Base-by-base conservation (phyloP, 305 asterid genomes). In the Fraxinus floribunda region DNA sequence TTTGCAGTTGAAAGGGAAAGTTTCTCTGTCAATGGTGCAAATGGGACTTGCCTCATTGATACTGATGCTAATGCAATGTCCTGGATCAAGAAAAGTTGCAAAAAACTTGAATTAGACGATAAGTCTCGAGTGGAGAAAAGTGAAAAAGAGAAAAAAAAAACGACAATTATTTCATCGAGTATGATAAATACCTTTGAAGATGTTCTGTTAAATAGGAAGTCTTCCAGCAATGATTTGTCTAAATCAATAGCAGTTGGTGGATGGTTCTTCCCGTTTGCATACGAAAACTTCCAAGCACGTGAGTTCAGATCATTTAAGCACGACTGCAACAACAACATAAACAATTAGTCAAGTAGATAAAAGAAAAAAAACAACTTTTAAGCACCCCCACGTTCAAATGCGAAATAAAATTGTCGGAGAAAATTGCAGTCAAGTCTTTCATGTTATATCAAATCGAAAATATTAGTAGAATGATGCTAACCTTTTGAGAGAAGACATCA, bases 171-270 rank as follows among this genome's bases (percentile, higher is more conserved):
- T n/a, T n/a, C 60, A 4, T 49, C 20, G 4, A 13, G n/a, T 46
- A 7, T 20, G 32, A 26, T 78, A 38, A 10, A 5, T 86, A 90
- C 93, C 92, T 91, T 91, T 10, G 91, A 82, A 72, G 92, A 89
- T 35, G 90, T 85, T 78, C 86, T 86, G 55, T 89, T 91, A 78
- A 89, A 91, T 80, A 91, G 75, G 55, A 89, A 83, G 4, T 91
- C 90, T 55, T 89, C 89, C 26, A 88, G 13, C 5, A 91, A 84
- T 16, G 91, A 87, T 41, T 83, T 84, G 71, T 91, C 91, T 34
- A 86, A 87, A 44, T 89, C 89, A 38, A 91, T 89, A n/a, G 94
- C 88, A 60, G 92, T 89, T 49, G 94, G 92, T 80, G 80, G 88
- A 2, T 78, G 77, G 46, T 81, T 79, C 84, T 87, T 83, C 89